Conservation (phyloP, 2,329 filamentous ascomycete genomes). For the Nectriaceae sp. region DNA sequence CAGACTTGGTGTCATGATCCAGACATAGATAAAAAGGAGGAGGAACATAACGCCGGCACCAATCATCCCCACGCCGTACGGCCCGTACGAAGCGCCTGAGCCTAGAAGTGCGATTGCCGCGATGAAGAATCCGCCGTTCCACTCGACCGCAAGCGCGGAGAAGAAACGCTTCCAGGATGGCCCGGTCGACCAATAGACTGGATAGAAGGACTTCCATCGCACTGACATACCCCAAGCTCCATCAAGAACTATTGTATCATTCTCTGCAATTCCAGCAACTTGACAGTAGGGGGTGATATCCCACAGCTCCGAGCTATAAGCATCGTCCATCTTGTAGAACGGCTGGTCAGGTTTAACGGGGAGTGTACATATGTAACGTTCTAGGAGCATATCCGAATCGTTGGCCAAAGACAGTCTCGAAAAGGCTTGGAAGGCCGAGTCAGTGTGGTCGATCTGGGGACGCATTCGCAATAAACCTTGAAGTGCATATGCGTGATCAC, state of each 20-base stretch:
- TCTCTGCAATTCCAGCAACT: conserved; percentile 34
- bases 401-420: conserved; percentile 37
- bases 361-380: conserved; percentile 35
- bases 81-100: conserved; percentile 8
- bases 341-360: conserved; percentile 23
- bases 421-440: conserved; percentile 39
- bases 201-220: conserved; percentile 34
- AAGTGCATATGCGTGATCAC: conserved; percentile 38
- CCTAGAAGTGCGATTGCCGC: conserved; percentile 21
- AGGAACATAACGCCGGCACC: conserved; percentile 24
- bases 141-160: conserved; percentile 18
- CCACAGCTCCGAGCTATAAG: conserved; percentile 34
- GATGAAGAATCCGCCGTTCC: conserved; percentile 23
- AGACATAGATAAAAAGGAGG: conserved; percentile 24
- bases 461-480: conserved; percentile 38
- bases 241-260: conserved; percentile 37
- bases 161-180: conserved; percentile 24
- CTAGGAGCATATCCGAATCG: conserved; percentile 36
- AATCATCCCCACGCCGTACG: conserved; percentile 12
- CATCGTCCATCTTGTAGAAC: conserved; percentile 35
- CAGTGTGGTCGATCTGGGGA: conserved; percentile 33
- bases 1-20: conserved; percentile 26
- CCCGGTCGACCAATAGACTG: conserved; percentile 29
- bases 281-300: conserved; percentile 36
- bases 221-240: conserved; percentile 33